Conservation (phyloP, 192 early-diverging fungal species). For the Podila verticillata region DNA sequence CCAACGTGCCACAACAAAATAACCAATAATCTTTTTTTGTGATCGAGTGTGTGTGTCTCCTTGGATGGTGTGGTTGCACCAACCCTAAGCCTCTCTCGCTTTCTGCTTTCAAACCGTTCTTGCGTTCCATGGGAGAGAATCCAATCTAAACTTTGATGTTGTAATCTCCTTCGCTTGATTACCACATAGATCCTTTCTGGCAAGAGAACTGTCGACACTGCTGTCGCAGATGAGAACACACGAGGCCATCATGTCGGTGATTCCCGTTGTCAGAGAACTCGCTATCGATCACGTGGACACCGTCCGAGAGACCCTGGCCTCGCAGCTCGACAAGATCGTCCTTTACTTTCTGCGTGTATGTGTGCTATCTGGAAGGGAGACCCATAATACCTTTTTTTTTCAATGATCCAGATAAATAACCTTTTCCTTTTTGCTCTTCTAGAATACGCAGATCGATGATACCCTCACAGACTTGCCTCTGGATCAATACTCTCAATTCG, state of each 20-base stretch:
- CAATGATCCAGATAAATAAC: not conserved
- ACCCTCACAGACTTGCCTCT: slow-evolving; percentile 3
- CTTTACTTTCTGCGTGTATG: slow-evolving; percentile 38
- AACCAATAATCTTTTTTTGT: too few species aligned
- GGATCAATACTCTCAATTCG: slow-evolving; percentile 8
- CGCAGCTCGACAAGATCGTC: slow-evolving; percentile 43
- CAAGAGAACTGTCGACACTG: slow-evolving; percentile 25
- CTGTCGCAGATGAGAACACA: slow-evolving; percentile 25
- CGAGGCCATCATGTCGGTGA: slow-evolving; percentile 23
- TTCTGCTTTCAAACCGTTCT: too few species aligned
- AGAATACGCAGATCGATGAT: slow-evolving; percentile 32
- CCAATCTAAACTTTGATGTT: too few species aligned
- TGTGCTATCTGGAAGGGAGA: not conserved
- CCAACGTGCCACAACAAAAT: too few species aligned
- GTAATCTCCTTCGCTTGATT: too few species aligned
- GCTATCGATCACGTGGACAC: slow-evolving; percentile 28
- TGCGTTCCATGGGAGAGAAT: too few species aligned
- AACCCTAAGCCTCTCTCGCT: too few species aligned
- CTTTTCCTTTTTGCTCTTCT: not conserved
- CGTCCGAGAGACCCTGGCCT: slow-evolving; percentile 37
- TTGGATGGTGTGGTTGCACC: too few species aligned
- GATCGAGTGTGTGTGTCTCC: too few species aligned
- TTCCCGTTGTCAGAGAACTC: slow-evolving; percentile 34
- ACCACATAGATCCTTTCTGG: not conserved
- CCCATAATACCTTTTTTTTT: not conserved